Conservation (phyloP, 345 rosid species). For the Crucihimalaya himalaica region DNA sequence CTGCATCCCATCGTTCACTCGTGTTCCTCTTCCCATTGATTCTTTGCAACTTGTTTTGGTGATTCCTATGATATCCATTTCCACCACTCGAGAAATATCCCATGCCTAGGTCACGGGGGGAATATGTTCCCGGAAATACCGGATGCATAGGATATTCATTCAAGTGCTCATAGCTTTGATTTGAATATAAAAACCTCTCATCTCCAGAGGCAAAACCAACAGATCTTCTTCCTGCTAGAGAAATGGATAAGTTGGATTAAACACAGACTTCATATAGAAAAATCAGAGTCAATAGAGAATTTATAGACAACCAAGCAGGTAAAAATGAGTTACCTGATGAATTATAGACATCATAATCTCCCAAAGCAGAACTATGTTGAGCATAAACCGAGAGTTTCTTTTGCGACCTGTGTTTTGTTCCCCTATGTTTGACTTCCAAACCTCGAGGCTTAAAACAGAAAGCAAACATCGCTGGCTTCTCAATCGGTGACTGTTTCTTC, state of each 20-base stretch:
- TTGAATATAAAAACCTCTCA: conserved; percentile 49
- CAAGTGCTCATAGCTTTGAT: conserved; percentile 53
- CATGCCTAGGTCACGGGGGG: conserved; percentile 47
- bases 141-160: conserved; percentile 61
- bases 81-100: conserved; percentile 48
- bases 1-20: conserved; percentile 49
- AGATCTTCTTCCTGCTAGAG: conserved; percentile 66
- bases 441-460: conserved; percentile 98
- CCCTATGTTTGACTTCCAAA: conserved; percentile 84
- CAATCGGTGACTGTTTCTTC: conserved; percentile 52
- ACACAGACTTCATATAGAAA: neutral
- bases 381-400: conserved; percentile 65
- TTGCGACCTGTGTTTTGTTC: conserved; percentile 88
- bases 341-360: conserved; percentile 43
- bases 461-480: conserved; percentile 95
- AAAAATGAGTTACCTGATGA: conserved; percentile 22
- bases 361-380: conserved; percentile 49
- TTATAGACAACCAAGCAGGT: conserved; percentile 14
- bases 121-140: conserved; percentile 55
- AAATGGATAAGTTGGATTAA: conserved; percentile 29
- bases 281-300: neutral
- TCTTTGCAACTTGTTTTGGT: conserved; percentile 53
- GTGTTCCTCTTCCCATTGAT: conserved; percentile 54
- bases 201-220: conserved; percentile 71
- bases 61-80: conserved; percentile 55